phyloP scores from a whole-genome alignment of 2,329 filamentous ascomycete genomes.

The Pseudonectria buxi region DNA sequence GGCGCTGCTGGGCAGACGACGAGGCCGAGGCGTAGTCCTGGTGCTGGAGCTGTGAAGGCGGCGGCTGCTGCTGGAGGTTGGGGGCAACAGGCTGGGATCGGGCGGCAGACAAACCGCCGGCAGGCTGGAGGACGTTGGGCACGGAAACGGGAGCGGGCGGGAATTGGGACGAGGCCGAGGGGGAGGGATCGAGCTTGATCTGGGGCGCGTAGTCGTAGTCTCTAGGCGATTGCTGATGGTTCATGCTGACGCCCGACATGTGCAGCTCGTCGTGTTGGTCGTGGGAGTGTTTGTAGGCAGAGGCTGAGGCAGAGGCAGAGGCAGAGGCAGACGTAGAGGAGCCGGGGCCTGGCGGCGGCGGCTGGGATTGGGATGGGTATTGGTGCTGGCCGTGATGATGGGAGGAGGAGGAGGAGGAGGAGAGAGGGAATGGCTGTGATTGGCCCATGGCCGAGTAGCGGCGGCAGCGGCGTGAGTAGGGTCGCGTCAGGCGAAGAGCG shows the following conservation, averaged over 20 bases:
- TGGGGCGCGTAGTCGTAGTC: slow-evolving; percentile 47
- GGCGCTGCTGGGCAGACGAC: too few species aligned
- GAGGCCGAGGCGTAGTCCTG: slow-evolving; percentile 8
- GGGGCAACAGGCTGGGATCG: slow-evolving; percentile 32
- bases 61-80: slow-evolving; percentile 36
- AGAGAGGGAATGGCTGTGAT: slow-evolving; percentile 32
- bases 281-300: slow-evolving; percentile 5
- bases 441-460: slow-evolving; percentile 29
- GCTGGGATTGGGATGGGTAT: background rate
- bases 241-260: slow-evolving; percentile 40
- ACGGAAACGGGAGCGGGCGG: slow-evolving; percentile 40
- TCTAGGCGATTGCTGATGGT: slow-evolving; percentile 33
- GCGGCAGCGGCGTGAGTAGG: slow-evolving; percentile 7
- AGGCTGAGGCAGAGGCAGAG: slow-evolving; percentile 3
- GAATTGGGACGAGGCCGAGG: slow-evolving; percentile 32
- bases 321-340: too few species aligned
- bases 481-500: too few species aligned
- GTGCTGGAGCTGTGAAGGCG: slow-evolving; percentile 24
- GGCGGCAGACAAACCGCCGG: slow-evolving; percentile 34
- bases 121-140: slow-evolving; percentile 54
- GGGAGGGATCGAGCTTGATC: slow-evolving; percentile 43
- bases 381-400: slow-evolving; percentile 4
- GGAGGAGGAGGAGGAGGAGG: slow-evolving; percentile 2
- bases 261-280: slow-evolving; percentile 47
- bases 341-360: slow-evolving; percentile 8